Evolutionary conservation across 495 filamentous ascomycete species (phyloP).

Genomic region (Annulohypoxylon moriforme): DNA sequence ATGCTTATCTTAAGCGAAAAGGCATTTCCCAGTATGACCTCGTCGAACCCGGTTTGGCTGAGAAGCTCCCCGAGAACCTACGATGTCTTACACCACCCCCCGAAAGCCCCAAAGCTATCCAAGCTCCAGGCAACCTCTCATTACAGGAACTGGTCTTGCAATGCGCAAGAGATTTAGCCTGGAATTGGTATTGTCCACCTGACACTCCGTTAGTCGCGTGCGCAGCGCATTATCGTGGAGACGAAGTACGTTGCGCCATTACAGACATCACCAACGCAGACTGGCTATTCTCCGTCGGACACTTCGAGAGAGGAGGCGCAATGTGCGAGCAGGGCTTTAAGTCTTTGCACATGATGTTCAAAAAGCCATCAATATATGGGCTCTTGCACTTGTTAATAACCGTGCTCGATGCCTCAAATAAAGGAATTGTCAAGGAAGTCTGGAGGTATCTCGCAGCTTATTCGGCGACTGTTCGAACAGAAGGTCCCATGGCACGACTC

Average conservation of each 20-base stretch:
- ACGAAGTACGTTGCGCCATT: slow-evolving; percentile 48
- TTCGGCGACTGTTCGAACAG: slow-evolving; percentile 32
- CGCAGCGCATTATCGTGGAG: slow-evolving; percentile 45
- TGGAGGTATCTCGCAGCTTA: slow-evolving; percentile 49
- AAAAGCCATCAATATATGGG: slow-evolving; percentile 46
- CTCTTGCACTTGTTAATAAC: slow-evolving; percentile 46
- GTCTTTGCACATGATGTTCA: slow-evolving; percentile 45
- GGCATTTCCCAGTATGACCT: slow-evolving; percentile 53
- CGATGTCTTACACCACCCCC: slow-evolving; percentile 52
- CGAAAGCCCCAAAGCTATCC: slow-evolving; percentile 36
- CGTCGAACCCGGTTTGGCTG: slow-evolving; percentile 49
- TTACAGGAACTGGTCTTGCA: slow-evolving; percentile 48
- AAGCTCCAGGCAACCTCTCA: slow-evolving; percentile 43
- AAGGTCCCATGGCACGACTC: slow-evolving; percentile 42
- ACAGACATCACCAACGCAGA: slow-evolving; percentile 51
- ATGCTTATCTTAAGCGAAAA: slow-evolving; percentile 53
- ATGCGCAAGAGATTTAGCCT: slow-evolving; percentile 45
- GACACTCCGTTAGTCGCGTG: slow-evolving; percentile 46
- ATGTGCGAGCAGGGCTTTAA: slow-evolving; percentile 49
- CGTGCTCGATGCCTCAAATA: slow-evolving; percentile 47
- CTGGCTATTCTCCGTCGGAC: slow-evolving; percentile 47
- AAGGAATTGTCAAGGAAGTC: slow-evolving; percentile 47
- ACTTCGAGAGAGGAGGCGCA: slow-evolving; percentile 43
- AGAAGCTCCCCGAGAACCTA: slow-evolving; percentile 49
- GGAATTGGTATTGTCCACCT: slow-evolving; percentile 47